Base-by-base conservation (phyloP, 345 rosid genomes). In the Trapa bicornis region DNA sequence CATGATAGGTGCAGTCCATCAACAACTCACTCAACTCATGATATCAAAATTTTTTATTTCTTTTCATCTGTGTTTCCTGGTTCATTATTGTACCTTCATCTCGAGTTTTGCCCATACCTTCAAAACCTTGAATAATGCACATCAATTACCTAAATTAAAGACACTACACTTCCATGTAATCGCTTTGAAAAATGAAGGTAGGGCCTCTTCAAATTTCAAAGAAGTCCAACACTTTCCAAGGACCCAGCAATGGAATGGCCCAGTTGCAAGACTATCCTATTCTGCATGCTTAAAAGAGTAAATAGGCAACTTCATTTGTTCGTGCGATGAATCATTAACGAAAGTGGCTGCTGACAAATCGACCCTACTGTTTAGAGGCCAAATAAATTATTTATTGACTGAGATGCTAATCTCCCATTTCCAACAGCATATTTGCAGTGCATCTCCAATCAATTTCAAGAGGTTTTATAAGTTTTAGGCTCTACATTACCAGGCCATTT, bases 21-120 rank as follows among this genome's bases (percentile, higher is more conserved):
- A 69, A 47, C 72, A 69, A 61, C 66, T 47, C 72, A 61, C 29
- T 36, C 72, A 69, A 61, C 66, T 47, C 72, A 61, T 37, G 66
- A 45, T 69, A 61, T 43, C 66, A 37, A 58, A 65, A 22, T 66
- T 32, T 61, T 61, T 29, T 11, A 37, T 33, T 9, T 54, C 70
- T 37, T 37, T 53, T 53, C 70, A 67, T 67, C 62, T 67, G 70
- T 6, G 38, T 0, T 11, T 32, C 35, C 12, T 8, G 33, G 33
- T 58, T 58, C 10, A 7, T 4, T 29, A 57, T 57, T 33, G 32
- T 35, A 32, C 35, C 35, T 33, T 58, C 5, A 16, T 5, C 22
- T 22, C 9, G 10, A 54, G 5, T 58, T 32, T 8, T 61, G 65
- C 43, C 66, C 70, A 68, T 39, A 53, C 70, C 72, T 65, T 42